Evolutionary conservation across 306 rosid genomes (phyloP).

Genomic region (Phaseolus lunatus): DNA sequence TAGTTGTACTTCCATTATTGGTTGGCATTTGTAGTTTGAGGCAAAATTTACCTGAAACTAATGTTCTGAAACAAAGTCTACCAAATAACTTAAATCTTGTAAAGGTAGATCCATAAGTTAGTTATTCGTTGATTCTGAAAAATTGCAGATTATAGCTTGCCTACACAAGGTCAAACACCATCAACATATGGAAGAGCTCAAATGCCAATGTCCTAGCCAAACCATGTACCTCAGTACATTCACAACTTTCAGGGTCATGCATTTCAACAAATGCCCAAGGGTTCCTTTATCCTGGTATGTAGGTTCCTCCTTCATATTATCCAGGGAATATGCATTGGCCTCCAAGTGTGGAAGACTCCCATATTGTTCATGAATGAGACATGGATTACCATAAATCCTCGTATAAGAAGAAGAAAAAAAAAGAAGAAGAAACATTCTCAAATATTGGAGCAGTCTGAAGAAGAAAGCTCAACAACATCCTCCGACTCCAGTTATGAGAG

Average conservation of each 20-base stretch:
- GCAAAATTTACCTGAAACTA: slow-evolving; percentile 6
- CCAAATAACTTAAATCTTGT: too few relatives aligned
- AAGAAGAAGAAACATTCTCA: slow-evolving; percentile 70
- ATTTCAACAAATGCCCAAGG: slow-evolving; percentile 82
- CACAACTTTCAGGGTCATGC: slow-evolving; percentile 87
- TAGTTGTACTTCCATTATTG: too few relatives aligned
- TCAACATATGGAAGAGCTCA: slow-evolving; percentile 72
- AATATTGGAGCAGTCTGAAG: slow-evolving; percentile 61
- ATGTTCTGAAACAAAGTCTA: slow-evolving; percentile 24
- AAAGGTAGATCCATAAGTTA: too few relatives aligned
- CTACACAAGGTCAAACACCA: slow-evolving; percentile 58
- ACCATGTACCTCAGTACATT: slow-evolving; percentile 75
- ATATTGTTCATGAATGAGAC: slow-evolving; percentile 60
- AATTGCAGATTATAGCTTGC: slow-evolving; percentile 64
- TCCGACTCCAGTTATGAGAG: slow-evolving; percentile 72
- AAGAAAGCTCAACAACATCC: slow-evolving; percentile 58
- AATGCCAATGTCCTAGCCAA: slow-evolving; percentile 76
- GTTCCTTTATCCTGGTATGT: slow-evolving; percentile 86
- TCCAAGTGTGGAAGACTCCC: slow-evolving; percentile 68
- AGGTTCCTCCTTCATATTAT: slow-evolving; percentile 75
- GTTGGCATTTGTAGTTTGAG: too few relatives aligned
- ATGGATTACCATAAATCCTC: slow-evolving; percentile 58
- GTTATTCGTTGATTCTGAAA: slow-evolving; percentile 31
- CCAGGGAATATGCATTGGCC: slow-evolving; percentile 93
- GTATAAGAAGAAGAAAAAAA: slow-evolving; percentile 67